Conservation (phyloP, 139 green algal genomes). For the Asterochloris sp. region DNA sequence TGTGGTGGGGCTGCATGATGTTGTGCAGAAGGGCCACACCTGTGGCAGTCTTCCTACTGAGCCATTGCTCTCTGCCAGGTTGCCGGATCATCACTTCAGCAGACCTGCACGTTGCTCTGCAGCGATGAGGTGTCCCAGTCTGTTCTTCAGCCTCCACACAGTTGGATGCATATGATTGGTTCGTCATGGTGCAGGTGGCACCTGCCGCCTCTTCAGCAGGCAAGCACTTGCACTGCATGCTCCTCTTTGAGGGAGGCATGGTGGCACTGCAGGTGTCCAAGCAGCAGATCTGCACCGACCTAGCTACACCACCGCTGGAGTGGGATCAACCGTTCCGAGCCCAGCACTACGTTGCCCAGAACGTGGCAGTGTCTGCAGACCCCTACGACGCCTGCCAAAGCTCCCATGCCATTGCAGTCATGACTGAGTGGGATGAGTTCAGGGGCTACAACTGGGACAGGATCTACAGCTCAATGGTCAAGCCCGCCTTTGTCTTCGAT, state of each 20-base stretch:
- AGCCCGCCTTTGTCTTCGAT: conserved; percentile 99
- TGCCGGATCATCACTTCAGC: too few relatives aligned
- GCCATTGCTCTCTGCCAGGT: background rate
- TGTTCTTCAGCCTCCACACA: background rate
- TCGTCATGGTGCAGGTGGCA: too few relatives aligned
- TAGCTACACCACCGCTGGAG: conserved; percentile 83
- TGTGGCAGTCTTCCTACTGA: background rate
- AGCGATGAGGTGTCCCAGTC: background rate
- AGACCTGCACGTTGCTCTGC: too few relatives aligned
- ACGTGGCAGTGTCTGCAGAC: conserved; percentile 55
- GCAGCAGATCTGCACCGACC: conserved; percentile 81
- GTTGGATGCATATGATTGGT: too few relatives aligned
- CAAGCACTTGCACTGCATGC: too few relatives aligned
- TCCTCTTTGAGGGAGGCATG: background rate
- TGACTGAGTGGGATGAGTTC: conserved; percentile 99
- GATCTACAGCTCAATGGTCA: conserved; percentile 88
- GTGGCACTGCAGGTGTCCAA: conserved; percentile 32
- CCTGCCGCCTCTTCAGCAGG: too few relatives aligned
- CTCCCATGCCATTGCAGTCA: conserved; percentile 83
- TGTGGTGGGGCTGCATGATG: too few relatives aligned
- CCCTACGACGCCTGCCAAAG: conserved; percentile 61
- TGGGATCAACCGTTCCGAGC: conserved; percentile 81
- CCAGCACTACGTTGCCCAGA: conserved; percentile 36
- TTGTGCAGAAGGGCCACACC: background rate
- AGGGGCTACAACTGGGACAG: conserved; percentile 73